Percentiles rank a stretch among this genome's conserved stretches.
phyloP scores from a whole-genome alignment of 176 grass and related monocot genomes.

The Musa schizocarpa region DNA sequence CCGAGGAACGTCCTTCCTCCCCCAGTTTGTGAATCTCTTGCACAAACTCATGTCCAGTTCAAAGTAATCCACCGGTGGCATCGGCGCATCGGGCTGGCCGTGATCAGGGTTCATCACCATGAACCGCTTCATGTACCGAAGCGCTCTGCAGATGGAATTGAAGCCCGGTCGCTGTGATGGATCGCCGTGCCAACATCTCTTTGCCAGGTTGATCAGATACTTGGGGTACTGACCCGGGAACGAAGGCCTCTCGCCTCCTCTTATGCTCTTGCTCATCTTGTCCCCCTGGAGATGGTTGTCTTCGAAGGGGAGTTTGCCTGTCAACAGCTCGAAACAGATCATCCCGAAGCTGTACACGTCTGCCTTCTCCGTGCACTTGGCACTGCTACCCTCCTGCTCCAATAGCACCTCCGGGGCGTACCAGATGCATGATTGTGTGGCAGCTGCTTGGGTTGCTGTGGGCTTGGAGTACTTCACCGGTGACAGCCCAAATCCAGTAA shows the following conservation, averaged over 20 bases:
- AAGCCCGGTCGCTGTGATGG: constrained; percentile 66
- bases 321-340: constrained; percentile 91
- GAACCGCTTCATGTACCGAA: constrained; percentile 80
- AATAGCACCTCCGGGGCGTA: constrained; percentile 66
- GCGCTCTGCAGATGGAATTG: constrained; percentile 61
- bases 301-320: constrained; percentile 89
- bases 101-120: constrained; percentile 71
- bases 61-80: constrained; percentile 46
- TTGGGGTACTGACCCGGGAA: constrained; percentile 83
- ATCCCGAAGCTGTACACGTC: constrained; percentile 89
- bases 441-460: neutral
- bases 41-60: constrained; percentile 61
- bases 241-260: constrained; percentile 64
- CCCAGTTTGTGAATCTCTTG: constrained; percentile 40
- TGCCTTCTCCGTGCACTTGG: constrained; percentile 60
- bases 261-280: constrained; percentile 92
- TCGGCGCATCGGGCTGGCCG: constrained; percentile 32
- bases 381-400: constrained; percentile 15
- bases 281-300: constrained; percentile 90
- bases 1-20: constrained; percentile 11
- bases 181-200: constrained; percentile 75
- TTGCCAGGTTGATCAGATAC: constrained; percentile 59
- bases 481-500: constrained; percentile 38
- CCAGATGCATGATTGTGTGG: constrained; percentile 51
- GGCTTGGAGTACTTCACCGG: constrained; percentile 27